phyloP scores from a whole-genome alignment of 805 yeast species.

The Ogataea minuta region DNA sequence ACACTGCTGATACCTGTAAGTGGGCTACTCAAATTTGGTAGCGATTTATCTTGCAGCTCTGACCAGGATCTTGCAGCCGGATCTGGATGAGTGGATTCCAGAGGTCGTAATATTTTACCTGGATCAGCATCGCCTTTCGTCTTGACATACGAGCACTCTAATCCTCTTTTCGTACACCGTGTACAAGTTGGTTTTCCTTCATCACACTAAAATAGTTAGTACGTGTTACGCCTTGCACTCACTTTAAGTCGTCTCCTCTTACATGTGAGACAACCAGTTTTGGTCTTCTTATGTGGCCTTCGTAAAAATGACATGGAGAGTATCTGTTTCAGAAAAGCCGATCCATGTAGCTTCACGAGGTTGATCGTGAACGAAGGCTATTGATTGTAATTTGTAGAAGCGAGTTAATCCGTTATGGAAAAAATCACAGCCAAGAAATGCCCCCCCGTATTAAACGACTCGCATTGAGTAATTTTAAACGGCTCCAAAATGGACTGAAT shows the following conservation, averaged over 20 bases:
- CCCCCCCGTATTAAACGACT: too few relatives aligned
- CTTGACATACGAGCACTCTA: constrained; percentile 17
- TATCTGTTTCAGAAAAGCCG: background rate
- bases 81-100: too few relatives aligned
- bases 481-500: too few relatives aligned
- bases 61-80: background rate
- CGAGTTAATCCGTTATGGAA: too few relatives aligned
- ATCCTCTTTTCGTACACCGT: constrained; percentile 23
- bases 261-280: constrained; percentile 26
- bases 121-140: background rate
- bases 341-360: background rate
- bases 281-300: constrained; percentile 27
- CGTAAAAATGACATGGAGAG: constrained; percentile 19
- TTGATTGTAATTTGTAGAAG: too few relatives aligned
- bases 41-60: background rate
- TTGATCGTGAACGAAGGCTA: too few relatives aligned
- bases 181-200: constrained; percentile 24
- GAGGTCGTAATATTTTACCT: too few relatives aligned
- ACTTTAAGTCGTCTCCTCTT: constrained; percentile 27
- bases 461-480: too few relatives aligned
- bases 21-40: background rate
- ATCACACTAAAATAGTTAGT: constrained; percentile 22
- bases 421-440: too few relatives aligned
- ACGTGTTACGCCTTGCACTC: constrained; percentile 4
- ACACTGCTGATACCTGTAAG: background rate